Evolutionary conservation across 306 rosid species (phyloP).

Genomic region (Cicer judaicum): DNA sequence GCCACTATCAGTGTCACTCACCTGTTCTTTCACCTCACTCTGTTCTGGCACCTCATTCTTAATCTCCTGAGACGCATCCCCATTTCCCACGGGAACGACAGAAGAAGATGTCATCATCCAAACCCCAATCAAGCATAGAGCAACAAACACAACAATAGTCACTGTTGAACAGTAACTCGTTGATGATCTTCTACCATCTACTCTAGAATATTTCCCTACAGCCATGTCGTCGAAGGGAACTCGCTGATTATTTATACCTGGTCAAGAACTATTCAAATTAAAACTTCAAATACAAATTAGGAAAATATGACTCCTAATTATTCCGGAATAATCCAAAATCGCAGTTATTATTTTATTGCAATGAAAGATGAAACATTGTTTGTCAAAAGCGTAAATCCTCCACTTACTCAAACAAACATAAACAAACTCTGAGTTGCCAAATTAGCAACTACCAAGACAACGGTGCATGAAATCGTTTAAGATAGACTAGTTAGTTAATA

Average conservation of each 20-base stretch:
- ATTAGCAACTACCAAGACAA: slow-evolving; percentile 25
- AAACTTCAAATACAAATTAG: background rate
- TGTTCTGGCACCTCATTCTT: slow-evolving; percentile 63
- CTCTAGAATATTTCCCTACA: slow-evolving; percentile 71
- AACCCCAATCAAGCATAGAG: slow-evolving; percentile 83
- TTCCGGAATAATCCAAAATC: background rate
- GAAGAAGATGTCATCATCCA: slow-evolving; percentile 98
- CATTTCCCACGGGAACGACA: slow-evolving; percentile 67
- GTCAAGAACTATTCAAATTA: slow-evolving; percentile 31
- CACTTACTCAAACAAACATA: background rate
- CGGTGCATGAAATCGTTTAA: slow-evolving; percentile 5
- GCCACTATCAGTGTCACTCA: slow-evolving; percentile 51
- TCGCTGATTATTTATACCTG: slow-evolving; percentile 46
- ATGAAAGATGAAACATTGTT: background rate
- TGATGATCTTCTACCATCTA: slow-evolving; percentile 77
- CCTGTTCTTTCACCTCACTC: slow-evolving; percentile 56
- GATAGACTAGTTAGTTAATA: background rate
- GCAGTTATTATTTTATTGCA: background rate
- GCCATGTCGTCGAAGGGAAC: slow-evolving; percentile 61
- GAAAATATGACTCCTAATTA: background rate
- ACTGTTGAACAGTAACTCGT: slow-evolving; percentile 88
- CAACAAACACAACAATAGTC: slow-evolving; percentile 86
- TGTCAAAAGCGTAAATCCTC: background rate
- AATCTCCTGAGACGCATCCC: slow-evolving; percentile 65
- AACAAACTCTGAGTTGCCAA: background rate